phyloP scores from a whole-genome alignment of 345 rosid genomes.

The Dipteronia dyeriana region DNA sequence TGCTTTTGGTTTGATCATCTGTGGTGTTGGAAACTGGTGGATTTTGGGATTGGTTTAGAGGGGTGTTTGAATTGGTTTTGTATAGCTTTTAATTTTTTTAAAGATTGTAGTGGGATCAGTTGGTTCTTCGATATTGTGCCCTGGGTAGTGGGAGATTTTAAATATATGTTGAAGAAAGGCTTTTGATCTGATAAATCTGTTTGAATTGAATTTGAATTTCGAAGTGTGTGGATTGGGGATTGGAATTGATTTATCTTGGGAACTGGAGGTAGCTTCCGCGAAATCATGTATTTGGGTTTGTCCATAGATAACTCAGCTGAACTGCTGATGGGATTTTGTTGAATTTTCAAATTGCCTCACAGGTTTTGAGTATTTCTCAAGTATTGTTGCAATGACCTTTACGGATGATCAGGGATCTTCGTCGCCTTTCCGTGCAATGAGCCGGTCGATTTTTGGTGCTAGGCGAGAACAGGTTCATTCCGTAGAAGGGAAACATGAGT shows the following conservation, averaged over 20 bases:
- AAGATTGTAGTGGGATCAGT: not conserved
- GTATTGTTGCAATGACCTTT: conserved; percentile 16
- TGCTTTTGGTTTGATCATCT: not conserved
- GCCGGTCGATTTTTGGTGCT: conserved; percentile 30
- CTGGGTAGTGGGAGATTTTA: not conserved
- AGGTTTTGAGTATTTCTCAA: not conserved
- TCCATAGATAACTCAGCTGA: not conserved
- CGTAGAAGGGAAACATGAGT: conserved; percentile 19
- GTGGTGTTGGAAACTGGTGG: not conserved
- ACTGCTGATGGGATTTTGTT: not conserved
- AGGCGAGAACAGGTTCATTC: conserved; percentile 32
- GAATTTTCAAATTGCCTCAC: not conserved
- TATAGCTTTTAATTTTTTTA: not conserved
- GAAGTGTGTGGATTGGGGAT: not conserved
- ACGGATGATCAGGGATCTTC: conserved; percentile 24
- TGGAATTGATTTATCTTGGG: not conserved
- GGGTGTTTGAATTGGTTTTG: not conserved
- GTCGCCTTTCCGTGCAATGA: conserved; percentile 20
- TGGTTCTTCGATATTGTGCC: not conserved
- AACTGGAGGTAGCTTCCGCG: not conserved
- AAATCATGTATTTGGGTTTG: not conserved
- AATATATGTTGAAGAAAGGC: not conserved
- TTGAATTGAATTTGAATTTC: not conserved
- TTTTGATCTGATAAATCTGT: not conserved
- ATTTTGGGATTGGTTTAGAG: not conserved